phyloP scores from a whole-genome alignment of 768 basidiomycete genomes.

The Leccinum imitatum region DNA sequence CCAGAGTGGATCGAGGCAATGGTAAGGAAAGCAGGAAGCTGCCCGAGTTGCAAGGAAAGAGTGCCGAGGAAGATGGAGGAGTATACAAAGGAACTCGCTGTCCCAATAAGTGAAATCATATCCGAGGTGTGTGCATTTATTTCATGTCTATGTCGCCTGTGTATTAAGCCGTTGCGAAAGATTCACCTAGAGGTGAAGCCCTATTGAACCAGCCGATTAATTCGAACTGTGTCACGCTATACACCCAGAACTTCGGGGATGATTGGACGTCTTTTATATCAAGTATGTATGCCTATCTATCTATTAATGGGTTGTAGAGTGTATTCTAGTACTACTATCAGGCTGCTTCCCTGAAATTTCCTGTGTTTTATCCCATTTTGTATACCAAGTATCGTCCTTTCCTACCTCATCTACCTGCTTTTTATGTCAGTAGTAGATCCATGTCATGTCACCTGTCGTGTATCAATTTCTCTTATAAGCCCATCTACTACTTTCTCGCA shows the following conservation, averaged over 20 bases:
- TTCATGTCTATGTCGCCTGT: neutral
- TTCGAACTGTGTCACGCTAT: slow-evolving; percentile 9
- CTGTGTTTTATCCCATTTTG: neutral
- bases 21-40: slow-evolving; percentile 32
- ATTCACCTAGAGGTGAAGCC: slow-evolving; percentile 30
- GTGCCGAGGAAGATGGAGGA: slow-evolving; percentile 30
- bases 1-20: slow-evolving; percentile 33
- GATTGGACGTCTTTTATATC: slow-evolving; percentile 1
- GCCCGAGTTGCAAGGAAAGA: slow-evolving; percentile 30
- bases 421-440: neutral
- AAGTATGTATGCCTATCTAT: slow-evolving; percentile 6
- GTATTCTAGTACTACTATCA: neutral
- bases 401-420: neutral
- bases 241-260: neutral
- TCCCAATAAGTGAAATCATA: slow-evolving; percentile 29
- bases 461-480: neutral
- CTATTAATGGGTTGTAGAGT: slow-evolving; percentile 2
- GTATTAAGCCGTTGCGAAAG: slow-evolving; percentile 9
- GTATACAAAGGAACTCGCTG: slow-evolving; percentile 29
- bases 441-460: neutral
- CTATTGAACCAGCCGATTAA: slow-evolving; percentile 24
- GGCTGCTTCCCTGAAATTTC: neutral
- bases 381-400: neutral
- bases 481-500: neutral
- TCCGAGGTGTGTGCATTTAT: slow-evolving; percentile 24